Base-by-base conservation (phyloP, 805 yeast species). In the Wilhelminamyces savonicus region DNA sequence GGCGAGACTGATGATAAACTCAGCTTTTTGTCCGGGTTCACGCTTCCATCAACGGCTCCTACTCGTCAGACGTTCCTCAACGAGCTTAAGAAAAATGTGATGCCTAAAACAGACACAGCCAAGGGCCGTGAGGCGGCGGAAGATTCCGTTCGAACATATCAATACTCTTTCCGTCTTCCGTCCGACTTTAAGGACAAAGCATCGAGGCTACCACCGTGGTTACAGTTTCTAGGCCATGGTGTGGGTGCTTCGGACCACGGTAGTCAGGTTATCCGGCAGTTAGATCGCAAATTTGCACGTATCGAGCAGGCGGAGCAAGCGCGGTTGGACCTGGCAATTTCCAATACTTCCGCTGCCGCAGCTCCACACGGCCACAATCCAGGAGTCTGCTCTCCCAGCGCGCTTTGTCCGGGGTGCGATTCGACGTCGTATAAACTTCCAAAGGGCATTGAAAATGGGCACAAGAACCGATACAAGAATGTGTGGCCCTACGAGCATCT, bases 401-500 rank as follows among this genome's bases (percentile, higher is more conserved):
- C 62, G 2, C 52, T 62, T 27, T 66, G 72, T 32, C 66, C 67
- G 3, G 50, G 53, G 20, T 66, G 71, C 44, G 69, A 65, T 35
- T 46, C 50, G 4, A 63, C 56, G 27, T 44, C 44, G 14, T 66
- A 62, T 34, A 51, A 53, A 28, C 46, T 66, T 12, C 71, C 72
- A 1, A 44, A 52, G 30, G 96, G 95, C 5, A 77, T 87, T 24
- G 95, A 86, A 53, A 66, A 77, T 24, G 90, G 94, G 16, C 54
- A 69, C 30, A 87, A 87, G 48, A 86, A 88, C 54, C 60, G 97
- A 36, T 88, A 88, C 62, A 82, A 83, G 45, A 94, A 88, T 52
- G 83, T 88, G 24, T 80, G 82, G 46, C 87, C 95, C 4, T 88
- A 74, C 54, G 94, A 84, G 48, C 90, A 83, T 46, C 73, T 94